phyloP scores from a whole-genome alignment of 164 flowering plant genomes.

The Vitis rupestris region DNA sequence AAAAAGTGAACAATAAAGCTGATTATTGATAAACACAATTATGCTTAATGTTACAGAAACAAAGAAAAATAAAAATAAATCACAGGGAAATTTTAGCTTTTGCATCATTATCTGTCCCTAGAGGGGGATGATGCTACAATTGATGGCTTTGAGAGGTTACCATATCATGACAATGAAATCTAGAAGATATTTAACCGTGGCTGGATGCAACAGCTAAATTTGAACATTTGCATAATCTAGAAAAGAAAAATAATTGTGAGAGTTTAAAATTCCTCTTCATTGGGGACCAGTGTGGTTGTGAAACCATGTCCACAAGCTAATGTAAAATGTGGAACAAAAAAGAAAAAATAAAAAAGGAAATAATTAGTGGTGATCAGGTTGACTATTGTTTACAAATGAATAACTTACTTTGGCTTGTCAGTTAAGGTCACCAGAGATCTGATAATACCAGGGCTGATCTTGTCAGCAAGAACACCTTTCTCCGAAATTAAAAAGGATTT shows the following conservation, averaged over 20 bases:
- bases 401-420: slow-evolving; percentile 53
- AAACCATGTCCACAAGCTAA: too few relatives aligned
- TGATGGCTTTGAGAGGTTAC: background rate
- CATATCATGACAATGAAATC: too few relatives aligned
- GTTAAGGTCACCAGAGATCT: slow-evolving; percentile 65
- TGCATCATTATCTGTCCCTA: background rate
- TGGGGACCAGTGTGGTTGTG: too few relatives aligned
- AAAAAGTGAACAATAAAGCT: too few relatives aligned
- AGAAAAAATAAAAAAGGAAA: too few relatives aligned
- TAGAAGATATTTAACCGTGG: too few relatives aligned
- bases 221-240: too few relatives aligned
- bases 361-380: too few relatives aligned
- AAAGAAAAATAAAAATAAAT: background rate
- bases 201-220: too few relatives aligned
- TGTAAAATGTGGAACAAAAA: too few relatives aligned
- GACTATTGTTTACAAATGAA: background rate
- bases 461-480: slow-evolving; percentile 76
- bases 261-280: too few relatives aligned
- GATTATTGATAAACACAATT: background rate
- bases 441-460: slow-evolving; percentile 67
- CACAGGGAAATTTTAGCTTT: background rate
- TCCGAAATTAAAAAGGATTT: slow-evolving; percentile 64
- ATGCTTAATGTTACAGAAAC: background rate
- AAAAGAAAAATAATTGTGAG: too few relatives aligned
- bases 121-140: background rate